Base-by-base conservation (phyloP, 352 stramenopile genomes). In the Albugo candida region DNA sequence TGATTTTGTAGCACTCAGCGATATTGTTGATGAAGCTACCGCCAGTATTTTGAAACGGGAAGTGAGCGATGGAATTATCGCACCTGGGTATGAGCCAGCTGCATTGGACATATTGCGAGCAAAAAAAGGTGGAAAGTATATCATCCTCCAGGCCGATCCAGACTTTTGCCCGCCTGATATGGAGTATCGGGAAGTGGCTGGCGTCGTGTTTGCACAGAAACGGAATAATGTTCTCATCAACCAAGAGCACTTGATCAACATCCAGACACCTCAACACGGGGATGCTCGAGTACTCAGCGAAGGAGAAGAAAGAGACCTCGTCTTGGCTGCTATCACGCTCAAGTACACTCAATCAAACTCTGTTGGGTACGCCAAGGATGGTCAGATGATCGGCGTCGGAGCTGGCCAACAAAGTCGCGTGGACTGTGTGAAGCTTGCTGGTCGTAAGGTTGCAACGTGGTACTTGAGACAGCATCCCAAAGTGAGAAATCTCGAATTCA, bases 261-360 rank as follows among this genome's bases (percentile, higher is more conserved):
- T 96, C 39, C 87, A 96, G 52, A 97, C 91, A 8, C 24, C 24
- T 31, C 24, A 8, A 31, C 89, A 77, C 14, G 71, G 84, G 12
- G 72, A 67, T 3, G 69, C 80, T 36, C 70, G 81, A 40, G 53
- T 53, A 6, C 61, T 98, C 5, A 78, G 79, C 16, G 80, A 94
- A 19, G 83, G 78, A 43, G 94, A 93, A 47, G 87, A 97, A 61
- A 83, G 93, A 45, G 96, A 99, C 63, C 72, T 99, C 47, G 93
- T 97, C 51, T 76, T 99, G 21, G 96, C 94, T n/a, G 95, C 86
- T 43, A 99, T 99, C 64, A 97, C 94, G 51, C 73, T 98, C 61
- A 99, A 99, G 81, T 99, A 99, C 75, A 99, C 96, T 48, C 95
- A 99, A 75, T 95, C 69, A 44, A 99, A 99, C 80, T 97, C 83